Base-by-base conservation (phyloP, 2,329 filamentous ascomycete genomes). In the Paracamarosporium sp. region DNA sequence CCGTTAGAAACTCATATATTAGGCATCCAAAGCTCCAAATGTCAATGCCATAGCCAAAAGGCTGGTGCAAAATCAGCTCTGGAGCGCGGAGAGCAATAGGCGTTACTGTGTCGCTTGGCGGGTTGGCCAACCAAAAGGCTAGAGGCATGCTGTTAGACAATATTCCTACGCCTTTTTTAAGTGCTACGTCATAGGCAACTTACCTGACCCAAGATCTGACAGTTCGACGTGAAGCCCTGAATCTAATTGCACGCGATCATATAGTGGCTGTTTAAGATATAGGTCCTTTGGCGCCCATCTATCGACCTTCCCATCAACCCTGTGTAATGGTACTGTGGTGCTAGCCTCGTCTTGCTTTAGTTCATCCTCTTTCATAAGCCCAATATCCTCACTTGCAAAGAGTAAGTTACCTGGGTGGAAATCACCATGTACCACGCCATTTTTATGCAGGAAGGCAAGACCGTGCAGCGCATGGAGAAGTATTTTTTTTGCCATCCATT, bases 401-500 rank as follows among this genome's bases (percentile, higher is more conserved):
- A 79, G 72, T 56, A 78, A 68, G 57, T 78, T 78, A 40, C 74
- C 76, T 13, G 75, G 74, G 44, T 77, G 74, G 28, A 78, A 69
- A 50, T 78, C 78, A 60, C 79, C 76, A 67, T 82, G 77, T 35
- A 72, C 71, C 59, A 81, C 73, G 20, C 72, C 70, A 31, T 74
- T 69, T 36, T 73, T 57, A 50, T 81, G 78, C n/a, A 82, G 66
- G 61, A 69, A 65, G 43, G 68, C 66, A 40, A 81, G 67, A 36
- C 74, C 76, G 33, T 71, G 57, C 28, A 81, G 59, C 52, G 69
- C 67, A 63, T 81, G 78, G 55, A 76, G 77, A 11, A 78, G 70
- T 44, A 63, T 58, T n/a, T 35, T 61, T 35, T 61, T 63, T 17
- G 53, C 60, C 28, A 81, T 76, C 56, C 53, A 48, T 55, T 56